These are phyloP conservation scores for Zizania latifolia DNA, from an alignment of 176 grass and related monocot species.

Conservation along the genomic window DNA sequence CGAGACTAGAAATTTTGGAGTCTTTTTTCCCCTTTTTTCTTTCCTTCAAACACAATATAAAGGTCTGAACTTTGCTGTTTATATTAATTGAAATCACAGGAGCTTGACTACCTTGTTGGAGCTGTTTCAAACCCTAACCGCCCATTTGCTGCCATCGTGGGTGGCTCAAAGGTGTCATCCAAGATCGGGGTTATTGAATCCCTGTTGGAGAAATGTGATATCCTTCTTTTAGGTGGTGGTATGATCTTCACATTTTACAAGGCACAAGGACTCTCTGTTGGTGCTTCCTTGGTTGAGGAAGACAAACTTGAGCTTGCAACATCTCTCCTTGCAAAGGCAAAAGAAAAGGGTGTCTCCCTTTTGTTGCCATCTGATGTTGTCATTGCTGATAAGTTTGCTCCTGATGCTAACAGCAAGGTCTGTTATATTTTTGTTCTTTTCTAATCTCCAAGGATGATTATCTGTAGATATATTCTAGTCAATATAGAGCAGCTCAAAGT, in stretches of 20 bases:
- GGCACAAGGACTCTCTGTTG: conserved; percentile 63
- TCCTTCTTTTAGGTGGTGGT: conserved; percentile 69
- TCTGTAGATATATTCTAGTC: conserved; percentile 9
- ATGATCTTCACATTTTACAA: conserved; percentile 93
- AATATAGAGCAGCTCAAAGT: background rate
- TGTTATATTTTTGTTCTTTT: background rate
- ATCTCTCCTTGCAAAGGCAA: conserved; percentile 58
- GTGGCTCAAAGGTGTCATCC: conserved; percentile 76
- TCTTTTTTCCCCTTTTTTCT: background rate
- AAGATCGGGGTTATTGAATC: conserved; percentile 77
- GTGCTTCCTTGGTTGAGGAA: conserved; percentile 66
- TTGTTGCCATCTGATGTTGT: conserved; percentile 59
- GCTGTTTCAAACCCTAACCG: conserved; percentile 65
- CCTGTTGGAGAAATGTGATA: conserved; percentile 63
- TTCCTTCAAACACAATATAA: background rate
- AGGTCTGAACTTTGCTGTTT: conserved; percentile 13
- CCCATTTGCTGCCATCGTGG: conserved; percentile 69
- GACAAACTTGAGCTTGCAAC: conserved; percentile 66
- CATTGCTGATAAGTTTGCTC: conserved; percentile 69
- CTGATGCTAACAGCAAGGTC: conserved; percentile 70
- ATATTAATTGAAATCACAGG: conserved; percentile 34
- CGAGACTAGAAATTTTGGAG: background rate
- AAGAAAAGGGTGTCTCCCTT: conserved; percentile 63
- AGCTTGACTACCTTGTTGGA: conserved; percentile 77
- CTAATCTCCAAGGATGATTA: background rate